A percentile compares a stretch with the other conserved stretches of the same genome.
These are phyloP conservation scores for Agaricus subrufescens DNA, from an alignment of 768 basidiomycete genomes.

Conservation along the genomic window DNA sequence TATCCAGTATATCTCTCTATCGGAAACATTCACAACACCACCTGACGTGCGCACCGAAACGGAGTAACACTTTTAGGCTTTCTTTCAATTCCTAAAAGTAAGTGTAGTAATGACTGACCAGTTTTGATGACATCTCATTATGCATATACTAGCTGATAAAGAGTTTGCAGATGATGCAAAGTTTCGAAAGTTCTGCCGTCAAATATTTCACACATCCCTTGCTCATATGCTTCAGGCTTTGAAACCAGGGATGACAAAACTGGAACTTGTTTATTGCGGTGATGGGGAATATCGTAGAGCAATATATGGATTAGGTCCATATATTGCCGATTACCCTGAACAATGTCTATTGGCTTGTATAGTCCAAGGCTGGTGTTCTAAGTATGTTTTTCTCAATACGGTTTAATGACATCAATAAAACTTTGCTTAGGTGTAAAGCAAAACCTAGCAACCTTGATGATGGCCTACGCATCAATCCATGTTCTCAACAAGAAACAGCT, in stretches of 20 bases:
- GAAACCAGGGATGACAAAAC: background rate
- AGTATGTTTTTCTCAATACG: too few relatives aligned
- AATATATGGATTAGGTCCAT: constrained; percentile 22
- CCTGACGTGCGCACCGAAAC: constrained; percentile 25
- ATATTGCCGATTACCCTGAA: constrained; percentile 27
- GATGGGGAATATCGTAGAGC: constrained; percentile 21
- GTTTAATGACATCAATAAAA: too few relatives aligned
- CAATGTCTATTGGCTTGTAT: constrained; percentile 19
- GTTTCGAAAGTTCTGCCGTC: background rate
- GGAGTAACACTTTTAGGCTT: constrained; percentile 24
- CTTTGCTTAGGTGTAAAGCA: constrained; percentile 10
- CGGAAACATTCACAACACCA: constrained; percentile 27
- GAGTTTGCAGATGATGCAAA: background rate
- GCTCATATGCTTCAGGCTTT: background rate
- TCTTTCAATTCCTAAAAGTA: constrained; percentile 18
- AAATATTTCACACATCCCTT: background rate
- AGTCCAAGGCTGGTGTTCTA: constrained; percentile 23
- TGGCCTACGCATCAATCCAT: background rate
- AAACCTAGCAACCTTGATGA: background rate
- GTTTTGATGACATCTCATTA: background rate
- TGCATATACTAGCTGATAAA: background rate
- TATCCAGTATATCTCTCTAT: constrained; percentile 29
- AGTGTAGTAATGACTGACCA: too few relatives aligned
- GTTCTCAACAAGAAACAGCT: background rate
- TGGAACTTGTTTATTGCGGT: constrained; percentile 17